Evolutionary conservation across 257 asterid species (phyloP).

Genomic region (Solanum paucissectum): DNA sequence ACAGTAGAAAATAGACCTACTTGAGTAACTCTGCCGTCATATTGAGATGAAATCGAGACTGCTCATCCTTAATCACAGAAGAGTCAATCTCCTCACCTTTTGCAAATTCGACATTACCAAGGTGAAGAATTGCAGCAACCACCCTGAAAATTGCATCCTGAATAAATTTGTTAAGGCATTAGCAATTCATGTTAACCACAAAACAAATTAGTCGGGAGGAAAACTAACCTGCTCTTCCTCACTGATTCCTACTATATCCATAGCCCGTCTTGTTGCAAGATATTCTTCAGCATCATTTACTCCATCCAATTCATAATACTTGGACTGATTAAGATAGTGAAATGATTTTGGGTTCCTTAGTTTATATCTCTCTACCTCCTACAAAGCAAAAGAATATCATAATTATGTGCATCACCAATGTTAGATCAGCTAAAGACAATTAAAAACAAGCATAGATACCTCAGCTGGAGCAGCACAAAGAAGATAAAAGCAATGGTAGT

Average conservation of each 20-base stretch:
- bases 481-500: constrained; percentile 97
- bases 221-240: constrained; percentile 84
- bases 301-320: constrained; percentile 75
- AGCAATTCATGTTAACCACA: constrained; percentile 6
- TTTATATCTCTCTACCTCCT: constrained; percentile 83
- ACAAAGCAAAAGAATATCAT: constrained; percentile 8
- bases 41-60: constrained; percentile 83
- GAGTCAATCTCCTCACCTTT: constrained; percentile 95
- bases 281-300: constrained; percentile 84
- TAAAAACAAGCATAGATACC: constrained; percentile 25
- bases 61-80: constrained; percentile 88
- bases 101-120: constrained; percentile 89
- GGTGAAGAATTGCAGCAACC: constrained; percentile 94
- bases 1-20: constrained; percentile 31
- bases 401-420: neutral
- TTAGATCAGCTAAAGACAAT: neutral
- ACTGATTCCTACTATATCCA: constrained; percentile 97
- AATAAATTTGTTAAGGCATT: constrained; percentile 7
- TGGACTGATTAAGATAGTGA: constrained; percentile 91
- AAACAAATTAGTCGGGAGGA: constrained; percentile 9
- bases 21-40: constrained; percentile 76
- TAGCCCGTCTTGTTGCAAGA: constrained; percentile 95
- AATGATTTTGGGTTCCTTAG: constrained; percentile 61
- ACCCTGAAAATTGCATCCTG: constrained; percentile 95
- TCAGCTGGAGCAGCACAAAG: constrained; percentile 96